Evolutionary conservation across 176 grass and related monocot species (phyloP).

Genomic region (Aechmea fasciata): DNA sequence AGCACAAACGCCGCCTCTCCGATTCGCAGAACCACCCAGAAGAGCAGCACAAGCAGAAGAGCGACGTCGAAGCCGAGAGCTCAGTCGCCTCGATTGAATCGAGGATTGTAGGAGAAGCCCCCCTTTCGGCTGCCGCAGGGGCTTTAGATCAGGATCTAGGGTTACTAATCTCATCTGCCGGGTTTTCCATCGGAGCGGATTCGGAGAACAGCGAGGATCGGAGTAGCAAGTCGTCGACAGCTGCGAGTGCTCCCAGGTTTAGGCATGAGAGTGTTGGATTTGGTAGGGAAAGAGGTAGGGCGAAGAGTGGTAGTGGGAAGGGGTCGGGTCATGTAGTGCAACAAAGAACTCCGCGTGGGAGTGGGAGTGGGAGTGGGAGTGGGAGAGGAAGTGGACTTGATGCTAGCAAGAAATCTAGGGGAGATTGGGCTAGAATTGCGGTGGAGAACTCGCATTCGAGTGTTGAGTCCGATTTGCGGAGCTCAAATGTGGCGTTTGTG

Average conservation of each 20-base stretch:
- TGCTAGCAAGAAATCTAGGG: conserved; percentile 12
- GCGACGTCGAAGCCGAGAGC: not conserved
- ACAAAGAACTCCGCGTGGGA: conserved; percentile 12
- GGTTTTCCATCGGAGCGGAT: conserved; percentile 54
- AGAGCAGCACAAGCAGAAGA: conserved; percentile 18
- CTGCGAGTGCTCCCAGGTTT: conserved; percentile 37
- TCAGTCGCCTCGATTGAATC: conserved; percentile 14
- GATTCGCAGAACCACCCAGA: conserved; percentile 6
- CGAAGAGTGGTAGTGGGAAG: conserved; percentile 14
- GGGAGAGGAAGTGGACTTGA: conserved; percentile 10
- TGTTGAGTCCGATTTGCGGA: conserved; percentile 32
- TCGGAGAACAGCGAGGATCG: conserved; percentile 62
- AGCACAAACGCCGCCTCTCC: conserved; percentile 42
- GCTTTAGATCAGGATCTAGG: conserved; percentile 29
- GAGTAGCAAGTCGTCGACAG: conserved; percentile 55
- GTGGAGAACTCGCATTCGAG: conserved; percentile 18
- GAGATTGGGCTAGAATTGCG: not conserved
- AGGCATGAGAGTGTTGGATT: conserved; percentile 15
- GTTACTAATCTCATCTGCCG: conserved; percentile 22
- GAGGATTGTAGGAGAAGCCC: conserved; percentile 3
- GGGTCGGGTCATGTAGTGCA: conserved; percentile 8
- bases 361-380: conserved; percentile 14
- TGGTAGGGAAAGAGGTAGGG: conserved; percentile 26
- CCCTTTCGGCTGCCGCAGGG: conserved; percentile 21
- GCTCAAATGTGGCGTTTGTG: conserved; percentile 28